phyloP scores from a whole-genome alignment of 1,284 basidiomycete genomes.

The Coniferiporia sulphurascens region DNA sequence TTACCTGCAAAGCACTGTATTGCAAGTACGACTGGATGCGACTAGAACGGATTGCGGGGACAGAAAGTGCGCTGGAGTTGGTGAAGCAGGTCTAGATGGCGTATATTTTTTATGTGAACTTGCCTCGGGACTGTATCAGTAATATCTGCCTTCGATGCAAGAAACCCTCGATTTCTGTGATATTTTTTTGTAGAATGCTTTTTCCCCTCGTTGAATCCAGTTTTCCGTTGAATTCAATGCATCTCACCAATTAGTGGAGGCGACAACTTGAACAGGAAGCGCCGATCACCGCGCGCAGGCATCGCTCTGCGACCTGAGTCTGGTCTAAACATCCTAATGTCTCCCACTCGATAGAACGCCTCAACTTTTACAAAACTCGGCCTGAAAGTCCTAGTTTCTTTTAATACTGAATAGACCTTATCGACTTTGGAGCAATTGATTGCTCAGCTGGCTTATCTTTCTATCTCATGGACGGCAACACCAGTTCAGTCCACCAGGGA shows the following conservation, averaged over 20 bases:
- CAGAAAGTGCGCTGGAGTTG: constrained; percentile 14
- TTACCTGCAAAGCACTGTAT: constrained; percentile 76
- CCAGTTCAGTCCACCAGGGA: neutral
- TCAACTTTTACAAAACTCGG: neutral
- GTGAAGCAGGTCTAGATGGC: constrained; percentile 3
- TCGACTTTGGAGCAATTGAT: neutral
- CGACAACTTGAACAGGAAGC: too few relatives aligned
- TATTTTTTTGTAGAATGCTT: neutral
- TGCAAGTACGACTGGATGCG: constrained; percentile 86
- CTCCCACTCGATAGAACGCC: neutral
- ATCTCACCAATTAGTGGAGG: neutral
- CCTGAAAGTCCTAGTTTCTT: neutral
- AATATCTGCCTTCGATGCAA: neutral
- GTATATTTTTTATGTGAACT: neutral
- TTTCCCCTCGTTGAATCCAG: too few relatives aligned
- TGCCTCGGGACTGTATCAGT: neutral
- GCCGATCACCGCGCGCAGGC: too few relatives aligned
- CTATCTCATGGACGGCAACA: neutral
- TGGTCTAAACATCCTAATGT: neutral
- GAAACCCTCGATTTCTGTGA: too few relatives aligned
- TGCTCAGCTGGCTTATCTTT: neutral
- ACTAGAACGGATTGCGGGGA: constrained; percentile 75
- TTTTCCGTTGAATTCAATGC: neutral
- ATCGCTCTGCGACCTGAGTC: too few relatives aligned
- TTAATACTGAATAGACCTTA: neutral